A percentile compares a stretch with the other conserved stretches of the same genome.
Conservation (phyloP, 2,329 filamentous ascomycete species). For the Alternaria arborescens region DNA sequence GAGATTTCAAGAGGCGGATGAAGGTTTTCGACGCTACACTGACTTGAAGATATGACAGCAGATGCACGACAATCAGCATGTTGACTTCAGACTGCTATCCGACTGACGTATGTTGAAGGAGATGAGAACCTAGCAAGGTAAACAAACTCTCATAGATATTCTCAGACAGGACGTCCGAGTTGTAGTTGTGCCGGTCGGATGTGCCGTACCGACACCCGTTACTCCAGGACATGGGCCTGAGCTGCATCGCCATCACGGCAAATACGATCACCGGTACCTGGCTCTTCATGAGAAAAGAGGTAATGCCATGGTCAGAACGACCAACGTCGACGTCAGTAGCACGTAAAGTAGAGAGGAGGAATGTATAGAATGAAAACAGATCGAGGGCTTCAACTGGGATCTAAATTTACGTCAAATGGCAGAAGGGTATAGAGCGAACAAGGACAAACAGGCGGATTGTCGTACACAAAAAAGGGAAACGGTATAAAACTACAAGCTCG, state of each 20-base stretch:
- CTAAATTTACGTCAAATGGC: background rate
- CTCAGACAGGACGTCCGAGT: background rate
- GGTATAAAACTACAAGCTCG: background rate
- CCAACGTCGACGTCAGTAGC: background rate
- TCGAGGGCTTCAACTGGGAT: background rate
- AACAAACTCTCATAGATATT: background rate
- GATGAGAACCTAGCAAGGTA: background rate
- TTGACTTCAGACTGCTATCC: background rate
- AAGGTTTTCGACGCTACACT: background rate
- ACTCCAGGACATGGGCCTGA: background rate
- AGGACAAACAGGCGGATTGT: background rate
- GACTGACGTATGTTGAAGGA: background rate
- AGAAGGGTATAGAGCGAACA: constrained; percentile 16
- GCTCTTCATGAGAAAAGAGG: background rate
- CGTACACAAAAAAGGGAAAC: background rate
- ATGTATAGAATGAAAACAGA: background rate
- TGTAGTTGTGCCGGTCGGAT: background rate
- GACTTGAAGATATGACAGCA: background rate
- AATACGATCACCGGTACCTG: too few species aligned
- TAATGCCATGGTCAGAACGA: background rate
- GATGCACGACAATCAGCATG: background rate
- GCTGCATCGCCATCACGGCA: background rate
- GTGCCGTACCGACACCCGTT: background rate
- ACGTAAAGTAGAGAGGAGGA: background rate
- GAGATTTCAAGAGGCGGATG: background rate